These are phyloP conservation scores for Cryptococcus sp. DNA, from an alignment of 1,284 basidiomycete species.

Conservation along the genomic window DNA sequence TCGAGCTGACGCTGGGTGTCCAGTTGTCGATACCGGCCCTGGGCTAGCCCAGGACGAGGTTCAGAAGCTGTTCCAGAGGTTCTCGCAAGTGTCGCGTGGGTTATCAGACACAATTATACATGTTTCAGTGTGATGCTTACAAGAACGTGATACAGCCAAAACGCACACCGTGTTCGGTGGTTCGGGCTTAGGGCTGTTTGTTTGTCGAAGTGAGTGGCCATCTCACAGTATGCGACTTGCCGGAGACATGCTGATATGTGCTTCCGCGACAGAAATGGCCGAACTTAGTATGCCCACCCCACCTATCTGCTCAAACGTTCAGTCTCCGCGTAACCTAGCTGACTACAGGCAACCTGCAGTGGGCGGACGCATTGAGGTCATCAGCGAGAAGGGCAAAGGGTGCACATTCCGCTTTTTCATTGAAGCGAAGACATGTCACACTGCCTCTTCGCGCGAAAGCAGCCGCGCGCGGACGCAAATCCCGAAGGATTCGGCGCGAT, in stretches of 20 bases:
- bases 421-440: conserved; percentile 23
- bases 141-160: conserved; percentile 16
- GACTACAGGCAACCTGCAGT: conserved; percentile 15
- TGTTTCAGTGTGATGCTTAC: neutral
- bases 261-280: conserved; percentile 28
- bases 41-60: conserved; percentile 36
- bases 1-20: conserved; percentile 4
- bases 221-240: neutral
- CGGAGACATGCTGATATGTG: neutral
- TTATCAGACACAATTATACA: neutral
- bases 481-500: conserved; percentile 4
- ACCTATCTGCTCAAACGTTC: neutral
- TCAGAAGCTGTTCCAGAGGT: conserved; percentile 38
- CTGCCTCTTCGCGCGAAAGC: neutral
- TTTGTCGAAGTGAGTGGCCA: conserved; percentile 28
- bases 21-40: conserved; percentile 40
- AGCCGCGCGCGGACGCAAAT: neutral
- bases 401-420: conserved; percentile 53
- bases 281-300: conserved; percentile 26
- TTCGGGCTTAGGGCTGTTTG: conserved; percentile 39
- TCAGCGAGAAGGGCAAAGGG: conserved; percentile 38
- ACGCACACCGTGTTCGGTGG: conserved; percentile 44
- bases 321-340: neutral
- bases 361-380: conserved; percentile 45
- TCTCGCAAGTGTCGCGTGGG: conserved; percentile 38